phyloP scores from a whole-genome alignment of 805 yeast genomes.

The Saturnispora diversa region DNA sequence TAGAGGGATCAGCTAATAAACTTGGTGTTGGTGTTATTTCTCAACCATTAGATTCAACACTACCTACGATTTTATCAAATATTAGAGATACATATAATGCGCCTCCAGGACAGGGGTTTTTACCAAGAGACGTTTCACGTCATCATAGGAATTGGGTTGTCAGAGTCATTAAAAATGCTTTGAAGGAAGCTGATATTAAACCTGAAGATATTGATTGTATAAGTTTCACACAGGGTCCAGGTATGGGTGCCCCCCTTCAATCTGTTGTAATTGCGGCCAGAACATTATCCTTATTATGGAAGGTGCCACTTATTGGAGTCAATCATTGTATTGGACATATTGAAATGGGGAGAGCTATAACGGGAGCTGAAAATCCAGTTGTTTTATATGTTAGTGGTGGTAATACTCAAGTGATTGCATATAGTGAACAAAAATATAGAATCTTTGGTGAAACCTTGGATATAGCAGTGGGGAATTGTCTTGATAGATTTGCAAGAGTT shows the following conservation, averaged over 20 bases:
- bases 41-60: slow-evolving; percentile 49
- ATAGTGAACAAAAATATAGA: slow-evolving; percentile 85
- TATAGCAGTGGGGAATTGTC: slow-evolving; percentile 94
- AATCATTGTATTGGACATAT: slow-evolving; percentile 98
- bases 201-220: slow-evolving; percentile 59
- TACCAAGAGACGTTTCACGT: slow-evolving; percentile 94
- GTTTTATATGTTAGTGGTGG: slow-evolving; percentile 98
- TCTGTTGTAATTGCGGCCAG: slow-evolving; percentile 90
- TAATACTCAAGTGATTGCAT: slow-evolving; percentile 96
- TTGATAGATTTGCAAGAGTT: slow-evolving; percentile 92
- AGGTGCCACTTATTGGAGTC: slow-evolving; percentile 83
- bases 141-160: slow-evolving; percentile 96
- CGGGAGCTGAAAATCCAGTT: slow-evolving; percentile 96
- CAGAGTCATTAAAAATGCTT: slow-evolving; percentile 57
- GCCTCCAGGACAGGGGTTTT: slow-evolving; percentile 97
- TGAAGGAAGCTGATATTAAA: slow-evolving; percentile 49
- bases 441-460: slow-evolving; percentile 99
- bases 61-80: slow-evolving; percentile 61
- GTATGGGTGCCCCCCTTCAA: slow-evolving; percentile 98
- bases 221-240: slow-evolving; percentile 97
- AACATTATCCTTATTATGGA: slow-evolving; percentile 71
- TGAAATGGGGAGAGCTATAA: slow-evolving; percentile 98
- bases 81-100: slow-evolving; percentile 91
- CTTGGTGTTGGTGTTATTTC: slow-evolving; percentile 88
- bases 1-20: slow-evolving; percentile 97